Percentiles rank a stretch among this genome's conserved stretches.
Evolutionary conservation across 345 rosid genomes (phyloP).

Genomic region (Barbarea vulgaris): DNA sequence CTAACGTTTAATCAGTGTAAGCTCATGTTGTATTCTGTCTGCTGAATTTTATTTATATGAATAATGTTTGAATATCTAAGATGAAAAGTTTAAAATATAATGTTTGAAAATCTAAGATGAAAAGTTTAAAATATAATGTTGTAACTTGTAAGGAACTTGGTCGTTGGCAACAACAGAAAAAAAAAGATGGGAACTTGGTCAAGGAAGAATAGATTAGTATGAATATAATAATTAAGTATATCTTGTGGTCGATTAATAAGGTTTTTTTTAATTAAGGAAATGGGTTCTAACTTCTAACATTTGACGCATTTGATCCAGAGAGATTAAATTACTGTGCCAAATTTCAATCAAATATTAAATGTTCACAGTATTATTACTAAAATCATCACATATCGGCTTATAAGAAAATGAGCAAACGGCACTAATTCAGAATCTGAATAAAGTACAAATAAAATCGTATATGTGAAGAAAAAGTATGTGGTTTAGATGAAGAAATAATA

Average conservation of each 20-base stretch:
- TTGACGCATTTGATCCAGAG: neutral
- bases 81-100: too few relatives aligned
- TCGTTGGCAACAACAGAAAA: neutral
- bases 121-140: constrained; percentile 7
- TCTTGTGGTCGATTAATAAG: neutral
- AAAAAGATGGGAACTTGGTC: constrained; percentile 10
- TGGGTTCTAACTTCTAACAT: neutral
- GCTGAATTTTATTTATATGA: neutral
- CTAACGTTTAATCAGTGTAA: constrained; percentile 5
- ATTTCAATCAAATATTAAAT: neutral
- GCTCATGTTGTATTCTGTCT: constrained; percentile 1
- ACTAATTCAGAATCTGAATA: neutral
- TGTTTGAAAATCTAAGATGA: neutral
- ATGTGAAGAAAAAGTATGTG: neutral
- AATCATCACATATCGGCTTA: too few relatives aligned
- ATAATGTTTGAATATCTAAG: neutral
- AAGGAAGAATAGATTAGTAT: too few relatives aligned
- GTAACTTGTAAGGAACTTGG: neutral
- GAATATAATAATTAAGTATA: too few relatives aligned
- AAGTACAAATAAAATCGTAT: neutral
- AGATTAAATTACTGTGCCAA: neutral
- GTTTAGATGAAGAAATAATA: neutral
- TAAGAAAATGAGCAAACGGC: neutral
- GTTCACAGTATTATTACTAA: too few relatives aligned
- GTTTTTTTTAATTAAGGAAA: neutral